Evolutionary conservation across 345 rosid genomes (phyloP), one percentile per base, ranked within the genome.

Genomic region (Sapria himalayana): DNA sequence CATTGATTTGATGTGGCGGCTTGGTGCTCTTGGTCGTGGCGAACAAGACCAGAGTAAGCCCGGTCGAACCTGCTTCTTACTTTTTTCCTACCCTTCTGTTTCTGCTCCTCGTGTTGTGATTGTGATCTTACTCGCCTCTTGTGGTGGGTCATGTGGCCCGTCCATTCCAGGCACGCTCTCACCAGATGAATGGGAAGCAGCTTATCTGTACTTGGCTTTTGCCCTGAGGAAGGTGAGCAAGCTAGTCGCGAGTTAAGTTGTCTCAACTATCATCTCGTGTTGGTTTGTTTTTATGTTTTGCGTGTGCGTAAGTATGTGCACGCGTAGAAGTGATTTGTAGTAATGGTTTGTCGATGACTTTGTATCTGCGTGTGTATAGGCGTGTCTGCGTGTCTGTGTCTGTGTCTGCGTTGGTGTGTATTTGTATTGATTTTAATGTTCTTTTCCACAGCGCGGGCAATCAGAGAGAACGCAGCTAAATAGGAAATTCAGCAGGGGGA

Each of bases 21-120:
- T 82, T 22, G 98, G 98, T 53, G 98, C 98, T 48, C 57, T 89
- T 60, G 98, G 92, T 16, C 93, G 79, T 61, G 85, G 94, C 55
- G 78, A 72, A 69, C 86, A 71, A 49, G 98, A 84, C 61, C 76
- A 66, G 45, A 71, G 93, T 89, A 69, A 64, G 78, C 49, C 19
- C 42, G n/a, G 14, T 20, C 21, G 12, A 7, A 18, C 39, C 17
- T 29, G 12, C 19, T 19, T 27, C 6, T 14, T 1, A 22, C 13
- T 27, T 27, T 1, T 22, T 18, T 19, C 9, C 17, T 5, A 16
- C 29, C 9, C 16, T 43, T 52, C 13, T 1, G 18, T 34, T 22
- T 11, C 29, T 19, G 39, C 9, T 11, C 39, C 12, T 13, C 13
- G 4, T 22, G 22, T 25, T 3, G 2, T 21, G 21, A 5, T 5